A percentile compares a stretch with the other conserved stretches of the same genome.
Evolutionary conservation across 208 protist species (phyloP).

Genomic region (Acanthamoeba healyi): DNA sequence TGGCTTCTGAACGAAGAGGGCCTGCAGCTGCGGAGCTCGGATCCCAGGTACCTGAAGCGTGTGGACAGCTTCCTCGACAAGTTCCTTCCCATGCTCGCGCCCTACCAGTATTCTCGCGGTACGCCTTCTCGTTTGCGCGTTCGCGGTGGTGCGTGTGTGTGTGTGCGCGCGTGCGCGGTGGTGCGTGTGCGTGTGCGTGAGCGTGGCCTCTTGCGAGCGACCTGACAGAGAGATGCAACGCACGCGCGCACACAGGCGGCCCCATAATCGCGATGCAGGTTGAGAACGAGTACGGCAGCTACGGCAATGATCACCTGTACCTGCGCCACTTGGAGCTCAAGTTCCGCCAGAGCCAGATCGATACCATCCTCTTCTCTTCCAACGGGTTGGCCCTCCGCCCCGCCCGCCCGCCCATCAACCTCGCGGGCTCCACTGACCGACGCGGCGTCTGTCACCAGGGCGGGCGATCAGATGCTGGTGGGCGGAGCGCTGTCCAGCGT

Average conservation of each 20-base stretch:
- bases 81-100: constrained; percentile 23
- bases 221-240: no score
- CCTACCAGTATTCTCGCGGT: constrained; percentile 54
- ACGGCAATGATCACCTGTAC: constrained; percentile 42
- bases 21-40: constrained; percentile 47
- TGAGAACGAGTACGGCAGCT: constrained; percentile 54
- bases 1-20: constrained; percentile 55
- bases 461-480: not conserved
- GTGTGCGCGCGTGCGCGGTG: not conserved
- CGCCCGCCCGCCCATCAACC: not conserved
- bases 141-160: not conserved
- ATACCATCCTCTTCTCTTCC: constrained; percentile 54
- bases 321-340: constrained; percentile 21
- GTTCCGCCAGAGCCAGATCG: constrained; percentile 5
- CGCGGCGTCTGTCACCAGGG: not conserved
- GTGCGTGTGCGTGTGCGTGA: not conserved
- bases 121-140: not conserved
- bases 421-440: not conserved
- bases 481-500: not conserved
- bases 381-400: not conserved
- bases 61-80: constrained; percentile 20
- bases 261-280: constrained; percentile 53
- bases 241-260: no score
- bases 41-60: constrained; percentile 6
- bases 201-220: no score